Percentiles rank a stretch among this genome's conserved stretches.
Conservation (phyloP, 441 rosid species). For the Omphalea diandra region DNA sequence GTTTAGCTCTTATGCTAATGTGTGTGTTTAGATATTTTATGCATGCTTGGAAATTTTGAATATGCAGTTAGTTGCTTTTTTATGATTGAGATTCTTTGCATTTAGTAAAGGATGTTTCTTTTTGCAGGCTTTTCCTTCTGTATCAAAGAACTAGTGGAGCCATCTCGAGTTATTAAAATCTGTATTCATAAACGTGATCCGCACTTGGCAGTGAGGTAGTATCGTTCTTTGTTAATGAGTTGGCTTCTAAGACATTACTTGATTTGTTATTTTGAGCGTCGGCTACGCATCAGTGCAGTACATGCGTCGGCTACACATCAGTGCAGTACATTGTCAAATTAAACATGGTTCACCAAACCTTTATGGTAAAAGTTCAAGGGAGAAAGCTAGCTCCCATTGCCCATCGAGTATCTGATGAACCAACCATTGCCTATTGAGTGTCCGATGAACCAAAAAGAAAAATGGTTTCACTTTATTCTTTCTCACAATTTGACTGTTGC, state of each 20-base stretch:
- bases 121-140: constrained; percentile 61
- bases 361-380: too few species aligned
- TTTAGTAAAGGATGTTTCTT: constrained; percentile 24
- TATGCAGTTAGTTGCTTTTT: constrained; percentile 8
- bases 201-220: constrained; percentile 69
- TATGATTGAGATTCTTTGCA: constrained; percentile 1
- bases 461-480: background rate
- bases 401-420: too few species aligned
- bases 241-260: background rate
- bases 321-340: background rate
- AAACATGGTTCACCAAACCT: constrained; percentile 1
- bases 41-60: constrained; percentile 1
- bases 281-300: background rate
- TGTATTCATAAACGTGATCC: constrained; percentile 61
- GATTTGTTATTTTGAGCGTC: background rate
- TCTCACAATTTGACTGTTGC: constrained; percentile 19
- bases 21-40: background rate
- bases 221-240: background rate
- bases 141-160: constrained; percentile 64
- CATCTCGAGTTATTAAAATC: constrained; percentile 48
- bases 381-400: too few species aligned
- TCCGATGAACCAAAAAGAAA: too few species aligned
- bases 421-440: too few species aligned
- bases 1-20: too few species aligned
- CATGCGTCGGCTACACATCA: background rate